phyloP scores from a whole-genome alignment of 2,329 filamentous ascomycete genomes.

The Xylariomycetidae sp. region DNA sequence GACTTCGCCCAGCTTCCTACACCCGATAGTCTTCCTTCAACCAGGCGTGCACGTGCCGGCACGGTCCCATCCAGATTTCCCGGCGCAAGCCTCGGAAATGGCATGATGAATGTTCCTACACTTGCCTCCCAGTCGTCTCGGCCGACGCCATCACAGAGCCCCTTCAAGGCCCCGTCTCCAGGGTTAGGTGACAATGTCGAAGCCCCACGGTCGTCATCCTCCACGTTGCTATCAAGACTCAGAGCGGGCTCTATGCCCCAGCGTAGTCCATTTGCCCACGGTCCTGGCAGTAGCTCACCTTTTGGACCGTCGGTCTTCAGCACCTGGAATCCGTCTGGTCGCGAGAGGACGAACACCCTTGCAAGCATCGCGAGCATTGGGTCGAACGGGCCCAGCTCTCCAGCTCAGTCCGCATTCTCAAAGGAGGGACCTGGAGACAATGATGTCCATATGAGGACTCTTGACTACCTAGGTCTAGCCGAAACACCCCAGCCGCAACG shows the following conservation, averaged over 20 bases:
- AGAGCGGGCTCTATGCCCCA: slow-evolving; percentile 94
- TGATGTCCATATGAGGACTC: slow-evolving; percentile 81
- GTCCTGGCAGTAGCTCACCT: slow-evolving; percentile 54
- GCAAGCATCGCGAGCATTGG: slow-evolving; percentile 78
- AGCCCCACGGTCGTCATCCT: slow-evolving; percentile 55
- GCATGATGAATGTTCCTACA: slow-evolving; percentile 50
- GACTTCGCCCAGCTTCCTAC: slow-evolving; percentile 74
- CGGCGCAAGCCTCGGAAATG: slow-evolving; percentile 62
- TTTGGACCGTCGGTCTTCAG: slow-evolving; percentile 91
- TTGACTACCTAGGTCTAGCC: slow-evolving; percentile 92
- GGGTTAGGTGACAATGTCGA: slow-evolving; percentile 44
- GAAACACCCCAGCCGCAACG: slow-evolving; percentile 83
- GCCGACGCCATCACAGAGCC: slow-evolving; percentile 80
- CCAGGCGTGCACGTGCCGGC: slow-evolving; percentile 80
- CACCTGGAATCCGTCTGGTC: slow-evolving; percentile 69
- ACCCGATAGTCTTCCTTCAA: slow-evolving; percentile 60
- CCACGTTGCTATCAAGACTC: slow-evolving; percentile 75
- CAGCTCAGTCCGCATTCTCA: slow-evolving; percentile 80
- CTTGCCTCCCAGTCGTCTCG: slow-evolving; percentile 73
- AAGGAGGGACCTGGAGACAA: slow-evolving; percentile 79
- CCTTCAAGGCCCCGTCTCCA: slow-evolving; percentile 68
- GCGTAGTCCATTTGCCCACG: slow-evolving; percentile 62
- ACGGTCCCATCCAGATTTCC: slow-evolving; percentile 96
- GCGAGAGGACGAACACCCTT: slow-evolving; percentile 82
- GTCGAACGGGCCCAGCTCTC: slow-evolving; percentile 86